Percentiles rank a stretch among this genome's conserved stretches.
Evolutionary conservation across 2,329 filamentous ascomycete species (phyloP).

Genomic region (Zymoseptoria crescenta): DNA sequence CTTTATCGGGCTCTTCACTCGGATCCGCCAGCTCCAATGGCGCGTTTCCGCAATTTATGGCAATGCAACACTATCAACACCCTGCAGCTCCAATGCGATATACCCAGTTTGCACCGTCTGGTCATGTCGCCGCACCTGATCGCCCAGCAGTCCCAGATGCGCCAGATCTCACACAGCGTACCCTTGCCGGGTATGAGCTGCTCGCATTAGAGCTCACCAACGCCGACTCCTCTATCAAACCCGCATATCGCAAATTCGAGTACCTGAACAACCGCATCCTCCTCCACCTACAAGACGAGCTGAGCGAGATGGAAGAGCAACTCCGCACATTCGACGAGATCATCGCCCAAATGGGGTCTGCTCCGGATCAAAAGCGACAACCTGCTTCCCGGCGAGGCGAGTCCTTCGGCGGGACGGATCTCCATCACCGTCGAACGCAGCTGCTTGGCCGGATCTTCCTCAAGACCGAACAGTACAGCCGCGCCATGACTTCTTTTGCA

Average conservation of each 20-base stretch:
- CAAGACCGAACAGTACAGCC: conserved; percentile 61
- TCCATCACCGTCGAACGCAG: conserved; percentile 54
- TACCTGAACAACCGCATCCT: conserved; percentile 73
- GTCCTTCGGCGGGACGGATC: conserved; percentile 45
- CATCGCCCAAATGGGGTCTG: conserved; percentile 35
- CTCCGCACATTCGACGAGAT: conserved; percentile 61
- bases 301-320: conserved; percentile 71
- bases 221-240: conserved; percentile 29
- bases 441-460: conserved; percentile 55
- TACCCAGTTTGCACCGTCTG: conserved; percentile 6
- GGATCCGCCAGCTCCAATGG: conserved; percentile 15
- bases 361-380: conserved; percentile 13
- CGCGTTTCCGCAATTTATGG: conserved; percentile 21
- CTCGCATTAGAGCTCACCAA: conserved; percentile 49
- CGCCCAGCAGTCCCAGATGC: conserved; percentile 25
- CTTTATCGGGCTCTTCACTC: conserved; percentile 19
- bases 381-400: conserved; percentile 56
- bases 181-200: conserved; percentile 51
- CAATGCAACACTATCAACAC: conserved; percentile 24
- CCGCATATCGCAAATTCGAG: conserved; percentile 78
- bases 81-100: conserved; percentile 13
- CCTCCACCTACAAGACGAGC: conserved; percentile 77
- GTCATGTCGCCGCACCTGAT: conserved; percentile 9
- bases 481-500: conserved; percentile 52
- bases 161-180: conserved; percentile 24